A percentile compares a stretch with the other conserved stretches of the same genome.
Evolutionary conservation across 108 stramenopile genomes (phyloP).

Genomic region (Conticribra guillardii): DNA sequence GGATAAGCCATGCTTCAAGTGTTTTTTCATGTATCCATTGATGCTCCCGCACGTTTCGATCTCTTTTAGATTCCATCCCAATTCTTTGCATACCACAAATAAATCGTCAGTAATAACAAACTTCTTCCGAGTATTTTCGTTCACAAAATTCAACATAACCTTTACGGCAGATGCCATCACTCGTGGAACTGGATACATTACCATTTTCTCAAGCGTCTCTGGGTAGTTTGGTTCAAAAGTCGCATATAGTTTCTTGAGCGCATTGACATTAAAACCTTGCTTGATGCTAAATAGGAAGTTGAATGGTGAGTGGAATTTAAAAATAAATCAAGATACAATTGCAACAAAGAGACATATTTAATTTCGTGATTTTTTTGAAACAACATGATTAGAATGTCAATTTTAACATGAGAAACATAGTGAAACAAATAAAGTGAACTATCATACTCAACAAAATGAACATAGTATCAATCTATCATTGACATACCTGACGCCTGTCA

Average conservation of each 20-base stretch:
- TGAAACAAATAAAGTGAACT: too few relatives aligned
- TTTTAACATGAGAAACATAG: too few relatives aligned
- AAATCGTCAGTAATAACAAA: conserved; percentile 83
- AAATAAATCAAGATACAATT: too few relatives aligned
- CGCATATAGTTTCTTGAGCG: conserved; percentile 70
- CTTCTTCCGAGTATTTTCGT: conserved; percentile 82
- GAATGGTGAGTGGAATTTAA: too few relatives aligned
- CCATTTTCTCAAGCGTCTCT: conserved; percentile 76
- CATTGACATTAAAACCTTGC: conserved; percentile 65
- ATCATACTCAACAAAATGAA: too few relatives aligned
- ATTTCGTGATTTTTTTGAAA: too few relatives aligned
- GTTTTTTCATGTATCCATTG: conserved; percentile 75
- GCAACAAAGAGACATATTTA: too few relatives aligned
- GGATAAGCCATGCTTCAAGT: conserved; percentile 65
- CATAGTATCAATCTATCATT: too few relatives aligned
- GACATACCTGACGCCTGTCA: conserved; percentile 74
- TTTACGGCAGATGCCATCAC: conserved; percentile 58
- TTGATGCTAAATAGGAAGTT: too few relatives aligned
- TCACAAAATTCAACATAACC: conserved; percentile 76
- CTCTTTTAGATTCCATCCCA: conserved; percentile 79
- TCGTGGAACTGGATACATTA: conserved; percentile 81
- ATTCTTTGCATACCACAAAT: conserved; percentile 66
- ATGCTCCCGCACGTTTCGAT: conserved; percentile 77
- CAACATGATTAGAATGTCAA: too few relatives aligned
- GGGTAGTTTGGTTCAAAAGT: conserved; percentile 84